Conservation (phyloP, 2,329 filamentous ascomycete species). For the Colletotrichum eremochloae region DNA sequence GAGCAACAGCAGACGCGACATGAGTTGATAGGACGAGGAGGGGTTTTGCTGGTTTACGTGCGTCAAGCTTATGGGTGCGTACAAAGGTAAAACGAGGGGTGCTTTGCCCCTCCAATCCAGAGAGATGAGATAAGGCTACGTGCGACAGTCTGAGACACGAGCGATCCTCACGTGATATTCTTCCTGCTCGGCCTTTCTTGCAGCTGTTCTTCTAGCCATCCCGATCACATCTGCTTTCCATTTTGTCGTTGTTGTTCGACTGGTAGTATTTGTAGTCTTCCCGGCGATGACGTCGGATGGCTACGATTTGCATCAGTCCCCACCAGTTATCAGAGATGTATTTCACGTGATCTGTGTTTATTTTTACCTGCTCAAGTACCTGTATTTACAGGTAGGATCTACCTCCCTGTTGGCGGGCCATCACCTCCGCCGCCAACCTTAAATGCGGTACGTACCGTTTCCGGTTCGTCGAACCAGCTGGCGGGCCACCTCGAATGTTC, state of each 20-base stretch:
- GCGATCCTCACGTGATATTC: not conserved
- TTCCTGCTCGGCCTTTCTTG: not conserved
- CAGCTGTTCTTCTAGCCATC: not conserved
- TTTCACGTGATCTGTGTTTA: not conserved
- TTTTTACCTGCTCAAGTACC: not conserved
- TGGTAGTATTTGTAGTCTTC: not conserved
- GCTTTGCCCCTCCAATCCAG: conserved; percentile 8
- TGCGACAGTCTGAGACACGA: conserved; percentile 10
- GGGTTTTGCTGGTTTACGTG: not conserved
- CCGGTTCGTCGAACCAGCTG: not conserved
- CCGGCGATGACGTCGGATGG: not conserved
- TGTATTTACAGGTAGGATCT: not conserved
- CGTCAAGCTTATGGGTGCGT: not conserved
- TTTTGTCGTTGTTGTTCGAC: not conserved
- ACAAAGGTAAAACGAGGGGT: conserved; percentile 10
- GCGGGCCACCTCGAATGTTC: conserved; percentile 5
- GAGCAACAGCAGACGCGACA: not conserved
- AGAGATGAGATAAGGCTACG: conserved; percentile 8
- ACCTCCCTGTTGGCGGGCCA: conserved; percentile 4
- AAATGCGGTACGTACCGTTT: conserved; percentile 8
- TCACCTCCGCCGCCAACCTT: not conserved
- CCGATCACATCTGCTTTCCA: not conserved
- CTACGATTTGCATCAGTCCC: not conserved
- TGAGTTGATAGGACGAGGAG: not conserved
- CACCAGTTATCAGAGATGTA: not conserved